Percentiles rank a stretch among this genome's conserved stretches.
phyloP scores from a whole-genome alignment of 2,329 filamentous ascomycete species.

The Trichoderma asperellum region DNA sequence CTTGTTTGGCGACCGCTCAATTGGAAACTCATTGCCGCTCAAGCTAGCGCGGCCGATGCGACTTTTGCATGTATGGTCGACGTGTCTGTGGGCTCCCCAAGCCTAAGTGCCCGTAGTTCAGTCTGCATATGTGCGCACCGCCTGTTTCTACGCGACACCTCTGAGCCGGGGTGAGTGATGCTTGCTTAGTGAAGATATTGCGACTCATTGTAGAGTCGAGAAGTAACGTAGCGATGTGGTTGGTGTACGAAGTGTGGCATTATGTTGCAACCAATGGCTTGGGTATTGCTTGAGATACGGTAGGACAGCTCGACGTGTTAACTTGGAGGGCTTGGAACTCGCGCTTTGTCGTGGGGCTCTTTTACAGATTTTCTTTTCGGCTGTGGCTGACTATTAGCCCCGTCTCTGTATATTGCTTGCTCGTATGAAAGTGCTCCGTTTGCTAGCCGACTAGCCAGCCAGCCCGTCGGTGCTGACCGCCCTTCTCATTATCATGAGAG shows the following conservation, averaged over 20 bases:
- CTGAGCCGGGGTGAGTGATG: not conserved
- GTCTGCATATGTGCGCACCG: slow-evolving; percentile 24
- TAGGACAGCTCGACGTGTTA: not conserved
- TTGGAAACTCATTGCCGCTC: slow-evolving; percentile 32
- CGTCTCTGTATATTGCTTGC: slow-evolving; percentile 1
- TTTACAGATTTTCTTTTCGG: not conserved
- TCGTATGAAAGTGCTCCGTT: slow-evolving; percentile 10
- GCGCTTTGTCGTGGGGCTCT: slow-evolving; percentile 1
- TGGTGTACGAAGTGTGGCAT: slow-evolving; percentile 6
- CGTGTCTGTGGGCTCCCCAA: slow-evolving; percentile 29
- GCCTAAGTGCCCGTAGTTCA: slow-evolving; percentile 15
- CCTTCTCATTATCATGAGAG: slow-evolving; percentile 26
- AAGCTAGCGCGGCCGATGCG: slow-evolving; percentile 26
- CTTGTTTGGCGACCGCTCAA: slow-evolving; percentile 30
- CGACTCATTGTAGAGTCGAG: not conserved
- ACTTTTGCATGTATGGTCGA: slow-evolving; percentile 29
- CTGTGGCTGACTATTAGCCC: not conserved
- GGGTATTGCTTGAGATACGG: slow-evolving; percentile 1
- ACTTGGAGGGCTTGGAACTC: not conserved
- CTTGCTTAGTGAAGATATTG: not conserved
- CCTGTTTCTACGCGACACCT: slow-evolving; percentile 16
- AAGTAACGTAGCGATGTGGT: not conserved
- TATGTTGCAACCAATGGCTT: slow-evolving; percentile 9
- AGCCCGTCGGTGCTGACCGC: slow-evolving; percentile 29
- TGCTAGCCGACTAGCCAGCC: slow-evolving; percentile 14